Conservation (phyloP, 805 yeast genomes). For the Barnettozyma californica region DNA sequence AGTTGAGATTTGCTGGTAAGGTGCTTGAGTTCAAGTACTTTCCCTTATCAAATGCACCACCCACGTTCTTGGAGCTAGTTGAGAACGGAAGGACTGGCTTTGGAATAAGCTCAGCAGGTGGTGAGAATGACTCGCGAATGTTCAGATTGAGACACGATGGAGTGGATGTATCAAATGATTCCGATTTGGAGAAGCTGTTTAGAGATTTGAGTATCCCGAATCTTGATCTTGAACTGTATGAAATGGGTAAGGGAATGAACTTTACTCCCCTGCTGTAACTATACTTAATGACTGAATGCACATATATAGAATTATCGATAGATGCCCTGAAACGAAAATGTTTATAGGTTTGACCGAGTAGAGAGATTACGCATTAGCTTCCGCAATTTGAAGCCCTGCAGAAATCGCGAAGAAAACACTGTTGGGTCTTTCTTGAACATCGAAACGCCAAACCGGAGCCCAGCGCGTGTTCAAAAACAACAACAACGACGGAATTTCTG, state of each 20-base stretch:
- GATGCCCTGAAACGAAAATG: background rate
- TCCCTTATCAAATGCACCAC: constrained; percentile 65
- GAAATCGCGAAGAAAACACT: background rate
- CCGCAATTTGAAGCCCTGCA: background rate
- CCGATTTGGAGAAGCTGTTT: constrained; percentile 17
- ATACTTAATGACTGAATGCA: background rate
- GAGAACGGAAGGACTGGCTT: constrained; percentile 76
- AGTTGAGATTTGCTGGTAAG: constrained; percentile 47
- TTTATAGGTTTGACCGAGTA: too few relatives aligned
- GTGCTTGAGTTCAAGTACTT: constrained; percentile 63
- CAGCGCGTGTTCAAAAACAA: background rate
- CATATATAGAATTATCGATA: background rate
- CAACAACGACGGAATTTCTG: background rate
- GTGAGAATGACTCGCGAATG: constrained; percentile 7
- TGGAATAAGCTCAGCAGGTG: constrained; percentile 12
- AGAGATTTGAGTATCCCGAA: constrained; percentile 11
- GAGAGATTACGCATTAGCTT: too few relatives aligned
- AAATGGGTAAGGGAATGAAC: constrained; percentile 13
- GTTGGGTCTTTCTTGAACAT: too few relatives aligned
- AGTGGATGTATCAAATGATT: constrained; percentile 13
- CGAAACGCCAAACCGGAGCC: background rate
- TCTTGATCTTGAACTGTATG: constrained; percentile 20
- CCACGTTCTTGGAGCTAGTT: constrained; percentile 70
- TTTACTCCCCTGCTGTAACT: constrained; percentile 25
- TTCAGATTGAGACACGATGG: constrained; percentile 17